A percentile compares a stretch with the other conserved stretches of the same genome.
These are phyloP conservation scores for Lolium multiflorum DNA, from an alignment of 176 grass and related monocot species.

Conservation along the genomic window DNA sequence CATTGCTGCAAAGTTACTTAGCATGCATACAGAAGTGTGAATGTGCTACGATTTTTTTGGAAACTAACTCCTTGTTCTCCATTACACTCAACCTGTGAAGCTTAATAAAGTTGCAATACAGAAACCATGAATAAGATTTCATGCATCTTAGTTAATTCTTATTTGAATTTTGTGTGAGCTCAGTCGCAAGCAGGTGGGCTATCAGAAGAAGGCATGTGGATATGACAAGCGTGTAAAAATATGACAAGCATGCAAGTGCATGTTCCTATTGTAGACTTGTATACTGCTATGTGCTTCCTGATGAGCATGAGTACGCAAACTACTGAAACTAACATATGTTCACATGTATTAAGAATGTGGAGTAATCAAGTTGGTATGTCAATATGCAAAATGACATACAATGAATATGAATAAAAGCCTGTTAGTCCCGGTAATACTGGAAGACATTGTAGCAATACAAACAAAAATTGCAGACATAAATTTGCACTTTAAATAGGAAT, in stretches of 20 bases:
- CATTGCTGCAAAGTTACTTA: slow-evolving; percentile 1
- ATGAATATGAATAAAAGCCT: not conserved
- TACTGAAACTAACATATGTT: not conserved
- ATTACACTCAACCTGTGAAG: slow-evolving; percentile 10
- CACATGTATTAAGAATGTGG: not conserved
- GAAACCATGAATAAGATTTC: not conserved
- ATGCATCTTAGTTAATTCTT: not conserved
- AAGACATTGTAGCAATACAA: not conserved
- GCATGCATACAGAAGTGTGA: not conserved
- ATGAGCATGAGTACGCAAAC: not conserved
- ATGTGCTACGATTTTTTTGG: not conserved
- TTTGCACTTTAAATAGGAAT: slow-evolving; percentile 5
- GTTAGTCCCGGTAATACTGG: slow-evolving; percentile 13
- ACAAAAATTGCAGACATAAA: not conserved
- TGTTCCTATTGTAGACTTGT: not conserved
- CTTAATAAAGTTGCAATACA: not conserved
- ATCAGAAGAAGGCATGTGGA: not conserved
- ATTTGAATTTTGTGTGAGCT: not conserved
- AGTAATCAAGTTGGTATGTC: slow-evolving; percentile 10
- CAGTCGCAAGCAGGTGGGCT: not conserved
- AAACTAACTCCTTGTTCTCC: not conserved
- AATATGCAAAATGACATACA: slow-evolving; percentile 20
- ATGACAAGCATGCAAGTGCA: not conserved
- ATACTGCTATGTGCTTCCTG: not conserved
- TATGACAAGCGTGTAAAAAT: not conserved